These are phyloP conservation scores for Vittaforma corneae DNA, from an alignment of 371 early-diverging fungal genomes.

Conservation along the genomic window DNA sequence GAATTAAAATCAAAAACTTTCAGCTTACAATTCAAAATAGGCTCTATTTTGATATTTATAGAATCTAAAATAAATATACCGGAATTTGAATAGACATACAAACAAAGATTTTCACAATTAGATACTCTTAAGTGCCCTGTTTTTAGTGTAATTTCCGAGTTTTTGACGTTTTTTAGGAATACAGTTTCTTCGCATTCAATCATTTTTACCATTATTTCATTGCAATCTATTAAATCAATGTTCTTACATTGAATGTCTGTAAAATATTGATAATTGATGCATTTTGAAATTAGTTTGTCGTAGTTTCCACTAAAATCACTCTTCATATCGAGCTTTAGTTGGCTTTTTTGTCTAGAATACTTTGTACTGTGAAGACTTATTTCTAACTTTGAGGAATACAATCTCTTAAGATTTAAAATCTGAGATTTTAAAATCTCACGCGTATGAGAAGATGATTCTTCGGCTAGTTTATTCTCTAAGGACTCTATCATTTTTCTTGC, in stretches of 20 bases:
- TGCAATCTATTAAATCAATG: background rate
- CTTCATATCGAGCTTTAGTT: background rate
- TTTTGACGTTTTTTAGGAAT: conserved; percentile 10
- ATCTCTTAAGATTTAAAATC: background rate
- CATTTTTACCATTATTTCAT: background rate
- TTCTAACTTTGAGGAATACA: background rate
- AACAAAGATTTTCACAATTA: conserved; percentile 19
- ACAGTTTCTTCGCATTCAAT: conserved; percentile 9
- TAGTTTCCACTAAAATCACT: background rate
- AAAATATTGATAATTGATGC: conserved; percentile 3
- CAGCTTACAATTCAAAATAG: too few species aligned
- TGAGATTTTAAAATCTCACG: background rate
- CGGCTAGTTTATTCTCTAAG: background rate
- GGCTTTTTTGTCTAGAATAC: background rate
- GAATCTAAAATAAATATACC: conserved; percentile 26
- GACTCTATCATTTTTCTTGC: background rate
- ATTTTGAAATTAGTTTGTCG: background rate
- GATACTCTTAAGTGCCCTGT: conserved; percentile 27
- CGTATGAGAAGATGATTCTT: background rate
- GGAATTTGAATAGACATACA: conserved; percentile 6
- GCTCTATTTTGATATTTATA: conserved; percentile 4
- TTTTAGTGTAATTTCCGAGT: conserved; percentile 24
- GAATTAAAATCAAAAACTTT: too few species aligned
- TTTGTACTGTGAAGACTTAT: background rate
- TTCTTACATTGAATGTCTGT: background rate